Evolutionary conservation across 306 rosid species (phyloP).

Genomic region (Mucuna pruriens): DNA sequence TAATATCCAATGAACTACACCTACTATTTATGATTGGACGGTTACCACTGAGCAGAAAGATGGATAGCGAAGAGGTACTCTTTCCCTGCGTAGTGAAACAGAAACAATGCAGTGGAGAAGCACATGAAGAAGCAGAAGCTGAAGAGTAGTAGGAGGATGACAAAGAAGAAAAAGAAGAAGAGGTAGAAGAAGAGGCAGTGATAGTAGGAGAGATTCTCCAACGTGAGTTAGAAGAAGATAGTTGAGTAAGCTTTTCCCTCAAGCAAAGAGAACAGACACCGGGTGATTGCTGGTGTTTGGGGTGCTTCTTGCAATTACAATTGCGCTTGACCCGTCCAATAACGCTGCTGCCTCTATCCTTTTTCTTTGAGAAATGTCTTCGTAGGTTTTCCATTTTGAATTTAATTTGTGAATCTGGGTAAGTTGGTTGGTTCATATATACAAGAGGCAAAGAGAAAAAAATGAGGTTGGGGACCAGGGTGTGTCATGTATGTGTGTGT

Average conservation of each 20-base stretch:
- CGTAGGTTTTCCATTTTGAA: slow-evolving; percentile 45
- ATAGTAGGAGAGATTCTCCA: background rate
- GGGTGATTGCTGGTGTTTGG: slow-evolving; percentile 80
- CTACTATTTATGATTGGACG: slow-evolving; percentile 46
- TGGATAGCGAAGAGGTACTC: slow-evolving; percentile 8
- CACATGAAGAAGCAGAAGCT: slow-evolving; percentile 49
- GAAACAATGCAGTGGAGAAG: slow-evolving; percentile 54
- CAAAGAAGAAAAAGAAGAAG: slow-evolving; percentile 49
- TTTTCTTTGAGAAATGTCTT: slow-evolving; percentile 39
- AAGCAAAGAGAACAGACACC: slow-evolving; percentile 89
- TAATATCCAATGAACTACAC: slow-evolving; percentile 52
- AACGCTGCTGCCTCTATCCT: background rate
- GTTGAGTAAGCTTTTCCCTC: slow-evolving; percentile 51
- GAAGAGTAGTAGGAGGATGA: slow-evolving; percentile 52
- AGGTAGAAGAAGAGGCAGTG: slow-evolving; percentile 14
- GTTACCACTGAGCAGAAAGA: slow-evolving; percentile 36
- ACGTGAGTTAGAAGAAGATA: slow-evolving; percentile 37
- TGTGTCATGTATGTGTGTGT: background rate
- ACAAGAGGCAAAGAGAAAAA: background rate
- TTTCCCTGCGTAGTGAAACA: slow-evolving; percentile 32
- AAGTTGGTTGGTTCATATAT: slow-evolving; percentile 9
- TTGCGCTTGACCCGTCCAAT: slow-evolving; percentile 40
- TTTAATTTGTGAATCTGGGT: background rate
- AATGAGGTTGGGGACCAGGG: background rate
- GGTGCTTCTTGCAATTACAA: slow-evolving; percentile 72